Evolutionary conservation across 768 basidiomycete genomes (phyloP).

Genomic region (Lentinula guzmanii): DNA sequence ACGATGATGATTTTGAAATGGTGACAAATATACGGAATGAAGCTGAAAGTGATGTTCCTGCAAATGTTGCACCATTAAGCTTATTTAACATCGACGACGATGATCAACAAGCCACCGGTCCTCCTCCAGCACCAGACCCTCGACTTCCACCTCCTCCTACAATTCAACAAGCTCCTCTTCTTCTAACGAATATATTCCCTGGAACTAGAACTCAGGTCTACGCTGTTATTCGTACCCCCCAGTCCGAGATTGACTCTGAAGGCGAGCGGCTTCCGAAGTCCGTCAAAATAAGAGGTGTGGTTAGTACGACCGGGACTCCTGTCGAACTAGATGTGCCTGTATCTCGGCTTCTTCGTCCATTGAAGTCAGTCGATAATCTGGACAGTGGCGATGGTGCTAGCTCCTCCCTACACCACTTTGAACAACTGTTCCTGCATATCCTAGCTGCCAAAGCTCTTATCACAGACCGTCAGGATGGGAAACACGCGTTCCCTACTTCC

Average conservation of each 20-base stretch:
- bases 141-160: neutral
- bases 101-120: neutral
- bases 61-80: neutral
- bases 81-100: neutral
- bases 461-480: neutral
- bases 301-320: neutral
- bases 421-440: neutral
- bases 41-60: neutral
- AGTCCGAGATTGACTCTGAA: neutral
- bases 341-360: neutral
- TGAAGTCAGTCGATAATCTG: neutral
- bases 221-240: conserved; percentile 2
- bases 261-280: neutral
- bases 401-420: neutral
- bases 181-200: neutral
- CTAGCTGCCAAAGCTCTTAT: conserved; percentile 6
- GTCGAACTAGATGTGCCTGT: neutral
- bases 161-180: conserved; percentile 7
- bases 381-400: neutral
- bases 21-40: neutral
- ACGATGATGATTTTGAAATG: neutral
- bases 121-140: neutral
- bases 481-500: neutral
- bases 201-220: conserved; percentile 1
- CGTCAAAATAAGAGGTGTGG: neutral